Percentiles rank a stretch among this genome's conserved stretches.
Evolutionary conservation across 148 eudicot species (phyloP).

Genomic region (Dysphania ambrosioides): DNA sequence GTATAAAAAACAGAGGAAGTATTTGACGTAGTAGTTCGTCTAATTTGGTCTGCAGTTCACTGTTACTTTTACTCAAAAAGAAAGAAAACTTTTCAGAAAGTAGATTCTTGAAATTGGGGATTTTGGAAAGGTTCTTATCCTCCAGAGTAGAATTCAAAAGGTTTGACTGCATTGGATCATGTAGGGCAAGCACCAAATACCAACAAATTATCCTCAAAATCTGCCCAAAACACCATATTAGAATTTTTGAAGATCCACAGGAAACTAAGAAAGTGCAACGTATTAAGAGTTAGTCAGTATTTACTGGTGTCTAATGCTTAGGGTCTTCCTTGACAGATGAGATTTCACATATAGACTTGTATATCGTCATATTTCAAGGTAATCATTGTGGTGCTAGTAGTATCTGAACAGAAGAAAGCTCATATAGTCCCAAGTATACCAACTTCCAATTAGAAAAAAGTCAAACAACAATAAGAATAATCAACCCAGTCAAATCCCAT

Average conservation of each 20-base stretch:
- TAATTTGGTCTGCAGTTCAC: too few species aligned
- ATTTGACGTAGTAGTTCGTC: too few species aligned
- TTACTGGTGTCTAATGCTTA: conserved; percentile 73
- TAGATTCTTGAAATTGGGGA: conserved; percentile 68
- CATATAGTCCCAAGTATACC: neutral
- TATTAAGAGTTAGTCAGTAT: neutral
- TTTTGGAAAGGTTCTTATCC: conserved; percentile 84
- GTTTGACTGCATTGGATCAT: conserved; percentile 96
- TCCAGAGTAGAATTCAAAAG: conserved; percentile 87
- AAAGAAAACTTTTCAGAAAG: neutral
- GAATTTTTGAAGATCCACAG: neutral
- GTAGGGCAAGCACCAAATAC: conserved; percentile 79
- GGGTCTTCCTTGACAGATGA: conserved; percentile 68
- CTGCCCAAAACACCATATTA: conserved; percentile 31
- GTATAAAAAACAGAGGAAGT: too few species aligned
- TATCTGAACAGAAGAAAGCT: conserved; percentile 38
- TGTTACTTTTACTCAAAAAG: neutral
- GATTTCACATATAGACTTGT: conserved; percentile 81
- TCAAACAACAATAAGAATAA: neutral
- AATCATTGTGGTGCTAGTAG: conserved; percentile 62
- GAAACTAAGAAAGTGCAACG: neutral
- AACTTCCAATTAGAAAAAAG: neutral
- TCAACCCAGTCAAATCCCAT: neutral
- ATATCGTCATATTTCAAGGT: conserved; percentile 86
- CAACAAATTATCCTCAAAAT: conserved; percentile 88